These are phyloP conservation scores for Botrytis squamosa DNA, from an alignment of 2,329 filamentous ascomycete genomes.

Conservation along the genomic window DNA sequence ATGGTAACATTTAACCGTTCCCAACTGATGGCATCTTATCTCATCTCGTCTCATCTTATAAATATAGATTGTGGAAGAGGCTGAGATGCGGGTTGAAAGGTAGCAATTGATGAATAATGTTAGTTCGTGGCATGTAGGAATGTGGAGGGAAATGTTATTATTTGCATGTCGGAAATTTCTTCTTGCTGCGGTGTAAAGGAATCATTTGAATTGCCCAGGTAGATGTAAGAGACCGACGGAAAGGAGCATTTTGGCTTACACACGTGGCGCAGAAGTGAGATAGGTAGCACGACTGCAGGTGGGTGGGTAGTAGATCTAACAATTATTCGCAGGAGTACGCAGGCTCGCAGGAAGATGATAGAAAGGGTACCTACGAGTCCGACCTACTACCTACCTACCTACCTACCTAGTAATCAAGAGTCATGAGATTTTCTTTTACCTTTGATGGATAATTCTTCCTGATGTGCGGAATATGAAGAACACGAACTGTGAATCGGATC, in stretches of 20 bases:
- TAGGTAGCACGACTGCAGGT: too few relatives aligned
- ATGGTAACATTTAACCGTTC: not conserved
- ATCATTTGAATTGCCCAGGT: not conserved
- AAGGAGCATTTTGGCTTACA: not conserved
- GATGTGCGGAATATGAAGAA: not conserved
- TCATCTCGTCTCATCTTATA: not conserved
- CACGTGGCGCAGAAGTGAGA: not conserved
- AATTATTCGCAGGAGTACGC: not conserved
- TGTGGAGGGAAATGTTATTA: not conserved
- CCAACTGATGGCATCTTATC: not conserved
- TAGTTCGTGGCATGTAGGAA: not conserved
- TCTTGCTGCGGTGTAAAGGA: not conserved
- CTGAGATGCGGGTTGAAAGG: not conserved
- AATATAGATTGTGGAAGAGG: constrained; percentile 3
- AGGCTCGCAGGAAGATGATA: not conserved
- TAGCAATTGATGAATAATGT: not conserved
- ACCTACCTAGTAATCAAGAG: not conserved
- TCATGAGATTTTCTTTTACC: not conserved
- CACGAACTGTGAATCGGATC: not conserved
- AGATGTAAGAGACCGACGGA: not conserved
- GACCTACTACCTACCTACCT: too few relatives aligned
- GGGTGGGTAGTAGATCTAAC: not conserved
- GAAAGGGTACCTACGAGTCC: not conserved
- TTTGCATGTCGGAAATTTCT: not conserved
- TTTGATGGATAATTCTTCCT: not conserved